Evolutionary conservation across 1,284 basidiomycete genomes (phyloP).

Genomic region (Erythrobasidium hasegawianum): DNA sequence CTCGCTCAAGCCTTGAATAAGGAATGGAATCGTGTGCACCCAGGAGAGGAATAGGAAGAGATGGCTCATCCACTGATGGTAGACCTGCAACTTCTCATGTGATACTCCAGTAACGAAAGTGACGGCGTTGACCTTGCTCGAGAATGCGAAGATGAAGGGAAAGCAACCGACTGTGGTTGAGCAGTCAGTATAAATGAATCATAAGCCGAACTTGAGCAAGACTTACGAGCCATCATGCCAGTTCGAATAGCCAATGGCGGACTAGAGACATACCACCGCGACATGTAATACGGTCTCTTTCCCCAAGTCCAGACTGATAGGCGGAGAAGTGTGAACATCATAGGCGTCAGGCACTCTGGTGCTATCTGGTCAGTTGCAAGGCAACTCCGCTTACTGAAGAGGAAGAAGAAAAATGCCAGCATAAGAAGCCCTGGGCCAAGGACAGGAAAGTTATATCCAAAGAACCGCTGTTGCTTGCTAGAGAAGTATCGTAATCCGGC

Average conservation of each 20-base stretch:
- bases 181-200: neutral
- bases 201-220: neutral
- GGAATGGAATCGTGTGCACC: slow-evolving; percentile 45
- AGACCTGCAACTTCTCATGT: slow-evolving; percentile 54
- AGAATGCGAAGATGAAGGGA: slow-evolving; percentile 47
- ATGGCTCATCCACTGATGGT: slow-evolving; percentile 52
- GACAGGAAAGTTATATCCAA: slow-evolving; percentile 49
- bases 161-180: slow-evolving; percentile 40
- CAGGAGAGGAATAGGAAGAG: slow-evolving; percentile 48
- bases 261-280: slow-evolving; percentile 49
- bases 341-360: no score
- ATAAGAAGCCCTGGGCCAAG: slow-evolving; percentile 48
- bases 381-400: slow-evolving; percentile 45
- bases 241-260: slow-evolving; percentile 51
- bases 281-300: slow-evolving; percentile 50
- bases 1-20: slow-evolving; percentile 38
- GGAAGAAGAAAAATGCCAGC: slow-evolving; percentile 47
- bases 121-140: slow-evolving; percentile 53
- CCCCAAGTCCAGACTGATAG: slow-evolving; percentile 48
- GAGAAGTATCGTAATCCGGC: slow-evolving; percentile 37
- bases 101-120: slow-evolving; percentile 51
- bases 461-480: slow-evolving; percentile 42
- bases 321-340: no score
- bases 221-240: slow-evolving; percentile 49
- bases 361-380: no score